Conservation (phyloP, 257 asterid species). For the Ligustrum vulgare region DNA sequence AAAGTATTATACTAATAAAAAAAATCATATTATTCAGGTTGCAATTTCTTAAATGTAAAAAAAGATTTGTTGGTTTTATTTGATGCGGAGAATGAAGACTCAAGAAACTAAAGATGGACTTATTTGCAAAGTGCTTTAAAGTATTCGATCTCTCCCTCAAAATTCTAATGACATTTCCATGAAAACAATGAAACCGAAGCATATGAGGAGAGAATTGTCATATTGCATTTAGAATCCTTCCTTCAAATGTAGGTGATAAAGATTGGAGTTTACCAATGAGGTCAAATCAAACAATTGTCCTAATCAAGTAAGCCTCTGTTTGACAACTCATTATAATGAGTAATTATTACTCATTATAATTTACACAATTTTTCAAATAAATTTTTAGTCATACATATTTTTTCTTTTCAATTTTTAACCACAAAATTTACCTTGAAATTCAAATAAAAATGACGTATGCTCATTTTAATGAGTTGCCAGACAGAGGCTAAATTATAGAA, state of each 20-base stretch:
- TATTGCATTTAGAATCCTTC: neutral
- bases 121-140: neutral
- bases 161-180: neutral
- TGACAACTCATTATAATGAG: no score
- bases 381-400: no score
- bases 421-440: no score
- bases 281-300: neutral
- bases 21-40: neutral
- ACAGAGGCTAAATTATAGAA: no score
- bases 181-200: neutral
- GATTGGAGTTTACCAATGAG: neutral
- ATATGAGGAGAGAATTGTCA: neutral
- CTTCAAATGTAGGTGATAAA: neutral
- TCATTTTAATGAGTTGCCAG: no score
- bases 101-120: neutral
- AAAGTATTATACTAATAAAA: neutral
- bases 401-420: no score
- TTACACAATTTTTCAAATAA: no score
- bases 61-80: neutral
- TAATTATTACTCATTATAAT: no score
- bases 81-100: neutral
- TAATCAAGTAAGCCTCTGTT: no score
- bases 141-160: neutral
- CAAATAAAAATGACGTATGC: no score
- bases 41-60: neutral